Percentiles rank a stretch among this genome's conserved stretches.
phyloP scores from a whole-genome alignment of 805 yeast genomes.

The Candida oleophila region DNA sequence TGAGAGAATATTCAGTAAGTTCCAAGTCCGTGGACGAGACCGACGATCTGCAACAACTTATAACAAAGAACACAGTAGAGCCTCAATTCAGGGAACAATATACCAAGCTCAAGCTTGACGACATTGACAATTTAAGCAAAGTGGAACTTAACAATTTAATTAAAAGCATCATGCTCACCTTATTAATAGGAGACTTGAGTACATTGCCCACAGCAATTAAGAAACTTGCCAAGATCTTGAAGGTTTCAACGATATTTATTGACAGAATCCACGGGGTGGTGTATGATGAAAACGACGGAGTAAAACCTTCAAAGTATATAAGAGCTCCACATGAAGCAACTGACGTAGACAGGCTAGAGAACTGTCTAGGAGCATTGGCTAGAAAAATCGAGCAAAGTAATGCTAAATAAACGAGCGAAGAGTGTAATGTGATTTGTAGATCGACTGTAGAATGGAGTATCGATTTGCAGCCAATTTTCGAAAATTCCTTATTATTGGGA shows the following conservation, averaged over 20 bases:
- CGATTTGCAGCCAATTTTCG: too few species aligned
- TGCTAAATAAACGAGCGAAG: neutral
- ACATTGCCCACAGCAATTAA: constrained; percentile 25
- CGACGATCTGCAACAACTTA: constrained; percentile 13
- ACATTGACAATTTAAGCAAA: constrained; percentile 28
- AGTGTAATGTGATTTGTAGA: too few species aligned
- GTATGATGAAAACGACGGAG: constrained; percentile 17
- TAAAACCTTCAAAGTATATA: constrained; percentile 2
- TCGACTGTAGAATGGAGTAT: too few species aligned
- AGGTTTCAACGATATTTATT: constrained; percentile 24
- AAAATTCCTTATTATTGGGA: too few species aligned
- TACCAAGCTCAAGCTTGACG: constrained; percentile 21
- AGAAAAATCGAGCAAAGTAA: neutral
- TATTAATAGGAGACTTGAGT: constrained; percentile 28
- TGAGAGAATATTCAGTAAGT: too few species aligned
- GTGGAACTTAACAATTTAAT: constrained; percentile 29
- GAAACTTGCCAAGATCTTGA: constrained; percentile 26
- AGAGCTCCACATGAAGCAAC: neutral
- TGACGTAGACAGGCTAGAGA: neutral
- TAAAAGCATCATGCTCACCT: constrained; percentile 33
- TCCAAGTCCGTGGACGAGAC: too few species aligned
- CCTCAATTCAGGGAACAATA: constrained; percentile 23
- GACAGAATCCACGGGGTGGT: constrained; percentile 30
- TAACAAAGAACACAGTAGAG: constrained; percentile 18
- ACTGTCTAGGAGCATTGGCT: constrained; percentile 1